A percentile compares a stretch with the other conserved stretches of the same genome.
Conservation (phyloP, 345 rosid species). For the Hibiscus mutabilis region DNA sequence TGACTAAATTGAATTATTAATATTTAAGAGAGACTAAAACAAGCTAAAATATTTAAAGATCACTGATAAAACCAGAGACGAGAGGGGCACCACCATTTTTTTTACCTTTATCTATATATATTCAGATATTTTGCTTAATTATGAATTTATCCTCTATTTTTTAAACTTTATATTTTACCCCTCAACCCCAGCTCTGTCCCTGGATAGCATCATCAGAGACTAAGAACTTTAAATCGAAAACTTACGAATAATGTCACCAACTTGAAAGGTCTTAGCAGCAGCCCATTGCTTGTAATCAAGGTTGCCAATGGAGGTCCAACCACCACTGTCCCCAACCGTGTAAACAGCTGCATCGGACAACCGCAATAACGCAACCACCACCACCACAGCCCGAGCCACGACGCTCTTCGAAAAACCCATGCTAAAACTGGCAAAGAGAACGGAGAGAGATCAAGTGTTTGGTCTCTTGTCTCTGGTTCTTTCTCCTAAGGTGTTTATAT, state of each 20-base stretch:
- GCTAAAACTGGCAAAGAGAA: neutral
- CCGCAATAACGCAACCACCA: conserved; percentile 14
- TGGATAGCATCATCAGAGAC: no score
- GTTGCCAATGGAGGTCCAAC: conserved; percentile 91
- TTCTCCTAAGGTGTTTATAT: neutral
- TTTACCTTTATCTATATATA: no score
- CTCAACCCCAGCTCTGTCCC: no score
- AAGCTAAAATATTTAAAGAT: no score
- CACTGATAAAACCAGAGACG: no score
- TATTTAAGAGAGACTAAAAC: neutral
- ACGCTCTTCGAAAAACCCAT: conserved; percentile 19
- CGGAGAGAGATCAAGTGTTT: neutral
- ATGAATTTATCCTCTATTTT: no score
- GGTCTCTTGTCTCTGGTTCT: neutral
- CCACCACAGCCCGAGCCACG: conserved; percentile 7
- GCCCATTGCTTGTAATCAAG: conserved; percentile 82
- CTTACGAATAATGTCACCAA: conserved; percentile 75
- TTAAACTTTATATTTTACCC: no score
- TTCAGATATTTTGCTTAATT: no score
- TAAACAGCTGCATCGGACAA: conserved; percentile 43
- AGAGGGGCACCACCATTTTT: no score
- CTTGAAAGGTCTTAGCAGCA: conserved; percentile 57
- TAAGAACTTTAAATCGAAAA: no score
- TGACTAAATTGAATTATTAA: no score
- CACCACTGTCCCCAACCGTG: conserved; percentile 87